Evolutionary conservation across 345 rosid species (phyloP), one percentile per base, ranked within the genome.

Genomic region (Psidium friedrichsthalianum): DNA sequence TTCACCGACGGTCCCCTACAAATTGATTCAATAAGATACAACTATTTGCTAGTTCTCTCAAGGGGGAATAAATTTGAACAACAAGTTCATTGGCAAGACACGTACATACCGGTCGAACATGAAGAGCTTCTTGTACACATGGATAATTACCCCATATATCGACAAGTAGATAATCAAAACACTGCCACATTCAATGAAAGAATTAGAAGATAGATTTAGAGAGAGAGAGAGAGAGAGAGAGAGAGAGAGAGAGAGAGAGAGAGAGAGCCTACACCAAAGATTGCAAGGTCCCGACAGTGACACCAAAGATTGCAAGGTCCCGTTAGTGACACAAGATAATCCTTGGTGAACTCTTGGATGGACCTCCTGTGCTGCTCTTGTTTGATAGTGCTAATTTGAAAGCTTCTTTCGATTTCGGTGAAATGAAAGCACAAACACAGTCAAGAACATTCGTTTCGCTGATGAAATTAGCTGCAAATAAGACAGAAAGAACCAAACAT

Each of bases 141-240:
- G 56, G 49, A 85, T 89, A 87, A 57, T 90, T 90, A 25, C 83
- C 83, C 91, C 91, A 89, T 51, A 54, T 11, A 13, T 78, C 40
- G 9, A 82, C 49, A 27, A 88, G 74, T 52, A 82, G 47, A 56
- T 87, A 89, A 14, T 83, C 32, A 36, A 86, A 40, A 74, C 69
- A 54, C 87, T 86, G 87, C 49, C 2, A 42, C 36, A 42, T 54
- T 8, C 11, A 57, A 7, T 0, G 36, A 12, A 59, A 59, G 0
- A 59, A 13, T 59, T 5, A n/a, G 36, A 58, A n/a, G 13, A 7
- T 27, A 54, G 36, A 82, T n/a, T 1, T 7, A 82, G 25, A 82
- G 7, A 21, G n/a, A n/a, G n/a, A n/a, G n/a, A n/a, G n/a, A n/a
- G 42, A 29, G 8, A 82, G 10, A 15, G 14, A 51, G 56, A 44